Evolutionary conservation across 2,329 filamentous ascomycete species (phyloP), one percentile per base, ranked within the genome.

Genomic region (Periconia sp.): DNA sequence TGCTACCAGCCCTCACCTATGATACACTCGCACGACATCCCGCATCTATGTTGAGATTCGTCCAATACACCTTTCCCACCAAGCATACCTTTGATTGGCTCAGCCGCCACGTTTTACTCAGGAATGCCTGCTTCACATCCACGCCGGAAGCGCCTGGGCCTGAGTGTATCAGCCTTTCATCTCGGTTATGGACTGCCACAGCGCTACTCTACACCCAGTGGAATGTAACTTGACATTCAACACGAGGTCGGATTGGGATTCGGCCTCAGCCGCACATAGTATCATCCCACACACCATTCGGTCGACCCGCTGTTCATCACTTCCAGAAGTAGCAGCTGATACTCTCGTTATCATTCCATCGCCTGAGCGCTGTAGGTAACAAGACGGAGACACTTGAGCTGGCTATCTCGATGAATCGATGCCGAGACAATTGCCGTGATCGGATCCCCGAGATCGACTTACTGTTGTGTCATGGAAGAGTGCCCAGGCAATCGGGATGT

Each of bases 11-110:
- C 31, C 25, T 28, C 25, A 28, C 5, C 12, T 11, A 11, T 12
- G 23, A 26, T 24, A 17, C n/a, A 15, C 22, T 25, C 13, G 15
- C 16, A 36, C 34, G 28, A 26, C 33, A 36, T 36, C 19, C 23
- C 19, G 33, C 5, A n/a, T 10, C 8, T 22, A 19, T 21, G 13
- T 10, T 26, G 13, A 34, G 16, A 21, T 33, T n/a, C 30, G 24
- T 23, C 21, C 10, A 8, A 12, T n/a, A 16, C 10, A 10, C 18
- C 13, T 30, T 28, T 24, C 24, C 25, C 38, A 44, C 31, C 44
- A 22, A 38, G 9, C 26, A 41, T 30, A 46, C 42, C 42, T 44
- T 49, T 32, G 40, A 46, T 48, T 23, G 28, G 19, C 36, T 13
- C 38, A 42, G 24, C 34, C 31, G 26, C 43, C 37, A 43, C 43